A percentile compares a stretch with the other conserved stretches of the same genome.
These are phyloP conservation scores for Cordyceps militaris DNA, from an alignment of 2,329 filamentous ascomycete species.

Conservation along the genomic window DNA sequence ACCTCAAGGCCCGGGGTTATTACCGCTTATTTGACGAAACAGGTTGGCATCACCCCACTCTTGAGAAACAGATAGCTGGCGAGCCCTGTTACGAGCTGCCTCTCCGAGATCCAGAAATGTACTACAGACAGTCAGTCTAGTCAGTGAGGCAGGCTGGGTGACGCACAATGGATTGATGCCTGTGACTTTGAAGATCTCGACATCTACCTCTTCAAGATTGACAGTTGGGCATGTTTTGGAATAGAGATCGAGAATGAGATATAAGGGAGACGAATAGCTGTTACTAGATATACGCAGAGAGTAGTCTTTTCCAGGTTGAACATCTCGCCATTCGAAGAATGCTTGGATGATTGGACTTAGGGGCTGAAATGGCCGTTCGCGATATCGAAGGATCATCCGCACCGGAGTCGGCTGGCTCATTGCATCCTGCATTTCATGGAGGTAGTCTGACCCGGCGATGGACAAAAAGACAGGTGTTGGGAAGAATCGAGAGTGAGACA, in stretches of 20 bases:
- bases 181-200: background rate
- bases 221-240: background rate
- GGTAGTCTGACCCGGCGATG: too few species aligned
- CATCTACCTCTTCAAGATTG: background rate
- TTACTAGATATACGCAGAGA: background rate
- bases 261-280: background rate
- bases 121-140: background rate
- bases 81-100: background rate
- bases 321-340: background rate
- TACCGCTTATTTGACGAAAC: too few species aligned
- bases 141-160: background rate
- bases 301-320: background rate
- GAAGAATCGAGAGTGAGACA: too few species aligned
- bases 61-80: background rate
- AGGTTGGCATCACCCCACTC: background rate
- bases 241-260: background rate
- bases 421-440: too few species aligned
- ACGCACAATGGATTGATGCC: background rate
- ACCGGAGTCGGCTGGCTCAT: background rate
- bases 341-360: background rate
- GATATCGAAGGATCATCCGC: background rate
- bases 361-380: background rate
- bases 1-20: too few species aligned
- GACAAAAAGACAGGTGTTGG: too few species aligned
- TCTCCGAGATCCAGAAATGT: background rate